Conservation (phyloP, 208 protist genomes). For the Wallacemonas rigidus region DNA sequence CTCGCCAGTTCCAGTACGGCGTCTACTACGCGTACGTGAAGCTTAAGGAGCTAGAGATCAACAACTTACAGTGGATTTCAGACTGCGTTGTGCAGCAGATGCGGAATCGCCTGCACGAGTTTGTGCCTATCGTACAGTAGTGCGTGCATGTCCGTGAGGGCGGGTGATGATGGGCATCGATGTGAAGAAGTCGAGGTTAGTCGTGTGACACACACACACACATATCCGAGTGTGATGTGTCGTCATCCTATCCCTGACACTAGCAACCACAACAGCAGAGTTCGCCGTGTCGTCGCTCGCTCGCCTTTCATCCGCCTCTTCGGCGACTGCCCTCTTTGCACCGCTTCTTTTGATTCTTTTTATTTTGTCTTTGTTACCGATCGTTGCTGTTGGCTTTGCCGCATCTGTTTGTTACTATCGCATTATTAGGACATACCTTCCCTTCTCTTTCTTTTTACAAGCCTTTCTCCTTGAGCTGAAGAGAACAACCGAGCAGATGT, state of each 20-base stretch:
- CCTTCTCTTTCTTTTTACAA: conserved; percentile 5
- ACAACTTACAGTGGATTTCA: conserved; percentile 92
- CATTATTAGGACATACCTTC: neutral
- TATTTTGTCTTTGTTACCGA: conserved; percentile 9
- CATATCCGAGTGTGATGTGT: no score
- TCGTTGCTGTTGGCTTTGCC: conserved; percentile 22
- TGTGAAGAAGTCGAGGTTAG: no score
- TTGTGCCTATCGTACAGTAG: conserved; percentile 65
- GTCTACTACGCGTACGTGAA: conserved; percentile 94
- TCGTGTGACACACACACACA: no score
- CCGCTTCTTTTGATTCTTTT: conserved; percentile 11
- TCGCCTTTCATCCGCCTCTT: neutral
- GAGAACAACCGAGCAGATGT: neutral
- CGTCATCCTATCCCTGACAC: no score
- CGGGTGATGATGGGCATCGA: no score
- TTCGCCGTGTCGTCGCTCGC: neutral
- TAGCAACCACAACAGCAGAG: no score
- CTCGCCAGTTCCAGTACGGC: conserved; percentile 92
- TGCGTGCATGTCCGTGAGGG: no score
- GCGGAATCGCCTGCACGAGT: conserved; percentile 86
- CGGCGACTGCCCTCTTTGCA: neutral
- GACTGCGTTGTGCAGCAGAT: conserved; percentile 93
- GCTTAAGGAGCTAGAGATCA: conserved; percentile 93
- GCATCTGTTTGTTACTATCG: conserved; percentile 20
- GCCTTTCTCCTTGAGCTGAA: neutral